phyloP scores from a whole-genome alignment of 345 rosid species.

The Chamaenerion angustifolium region DNA sequence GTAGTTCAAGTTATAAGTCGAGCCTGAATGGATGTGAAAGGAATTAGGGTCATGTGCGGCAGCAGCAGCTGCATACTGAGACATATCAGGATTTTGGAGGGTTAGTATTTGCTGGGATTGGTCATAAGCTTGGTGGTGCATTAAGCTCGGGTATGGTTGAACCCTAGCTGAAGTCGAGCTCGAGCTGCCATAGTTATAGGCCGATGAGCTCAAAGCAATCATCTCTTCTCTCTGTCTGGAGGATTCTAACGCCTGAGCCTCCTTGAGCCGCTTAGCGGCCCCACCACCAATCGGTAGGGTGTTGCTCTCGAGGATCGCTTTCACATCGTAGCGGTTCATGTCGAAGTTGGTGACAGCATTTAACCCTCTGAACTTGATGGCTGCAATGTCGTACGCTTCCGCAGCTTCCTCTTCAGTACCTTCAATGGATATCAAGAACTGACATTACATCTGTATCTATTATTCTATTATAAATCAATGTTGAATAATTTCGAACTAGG shows the following conservation, averaged over 20 bases:
- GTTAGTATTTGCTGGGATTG: no score
- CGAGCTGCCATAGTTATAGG: conserved; percentile 13
- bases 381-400: conserved; percentile 97
- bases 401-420: conserved; percentile 99
- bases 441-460: no score
- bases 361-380: conserved; percentile 85
- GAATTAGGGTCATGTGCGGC: conserved; percentile 45
- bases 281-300: conserved; percentile 95
- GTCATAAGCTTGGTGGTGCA: conserved; percentile 48
- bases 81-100: conserved; percentile 58
- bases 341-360: conserved; percentile 93
- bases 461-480: no score
- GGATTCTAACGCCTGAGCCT: conserved; percentile 92
- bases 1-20: conserved; percentile 21
- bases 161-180: conserved; percentile 5
- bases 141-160: conserved; percentile 46
- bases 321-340: conserved; percentile 91
- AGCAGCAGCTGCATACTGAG: conserved; percentile 37
- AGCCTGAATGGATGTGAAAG: conserved; percentile 30
- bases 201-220: conserved; percentile 54
- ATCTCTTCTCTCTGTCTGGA: conserved; percentile 76
- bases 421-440: conserved; percentile 3
- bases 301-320: conserved; percentile 89
- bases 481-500: not conserved
- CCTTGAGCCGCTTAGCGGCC: conserved; percentile 87